Evolutionary conservation across 2,329 filamentous ascomycete species (phyloP).

Genomic region (Stromatinia cepivora): DNA sequence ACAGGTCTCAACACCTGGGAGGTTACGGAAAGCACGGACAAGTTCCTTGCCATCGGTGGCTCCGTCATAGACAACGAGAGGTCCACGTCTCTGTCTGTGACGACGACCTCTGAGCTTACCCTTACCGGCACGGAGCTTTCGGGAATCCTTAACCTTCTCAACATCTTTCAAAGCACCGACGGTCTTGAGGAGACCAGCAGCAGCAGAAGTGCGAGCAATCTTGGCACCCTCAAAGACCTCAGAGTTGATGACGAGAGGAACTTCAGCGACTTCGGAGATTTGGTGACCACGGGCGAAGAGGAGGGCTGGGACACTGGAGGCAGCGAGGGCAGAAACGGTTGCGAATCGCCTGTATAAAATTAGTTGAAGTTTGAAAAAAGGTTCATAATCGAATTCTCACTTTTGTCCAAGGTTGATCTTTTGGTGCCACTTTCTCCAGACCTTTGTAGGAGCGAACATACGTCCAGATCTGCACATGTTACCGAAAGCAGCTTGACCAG

Average conservation of each 20-base stretch:
- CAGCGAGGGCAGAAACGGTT: constrained; percentile 94
- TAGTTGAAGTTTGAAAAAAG: constrained; percentile 31
- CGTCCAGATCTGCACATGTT: constrained; percentile 99
- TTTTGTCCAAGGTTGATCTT: constrained; percentile 99
- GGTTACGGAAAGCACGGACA: constrained; percentile 95
- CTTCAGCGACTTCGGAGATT: constrained; percentile 88
- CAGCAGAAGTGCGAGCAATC: constrained; percentile 84
- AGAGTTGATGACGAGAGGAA: constrained; percentile 94
- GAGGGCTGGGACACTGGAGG: constrained; percentile 91
- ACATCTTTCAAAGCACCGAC: constrained; percentile 88
- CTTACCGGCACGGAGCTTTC: constrained; percentile 98
- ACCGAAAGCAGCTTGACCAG: constrained; percentile 99
- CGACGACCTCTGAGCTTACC: constrained; percentile 97
- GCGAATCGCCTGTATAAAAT: constrained; percentile 75
- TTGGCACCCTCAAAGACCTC: constrained; percentile 78
- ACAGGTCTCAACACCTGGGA: constrained; percentile 95
- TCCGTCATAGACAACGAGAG: constrained; percentile 96
- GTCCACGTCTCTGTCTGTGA: constrained; percentile 95
- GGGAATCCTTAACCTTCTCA: constrained; percentile 93
- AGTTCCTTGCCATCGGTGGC: constrained; percentile 94
- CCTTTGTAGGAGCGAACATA: constrained; percentile 99
- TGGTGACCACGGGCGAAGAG: constrained; percentile 97
- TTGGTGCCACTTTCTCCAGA: constrained; percentile 99
- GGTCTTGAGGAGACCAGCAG: constrained; percentile 83
- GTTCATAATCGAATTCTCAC: constrained; percentile 49